Evolutionary conservation across 441 rosid genomes (phyloP), one percentile per base, ranked within the genome.

Genomic region (Cnidoscolus chayamansa): DNA sequence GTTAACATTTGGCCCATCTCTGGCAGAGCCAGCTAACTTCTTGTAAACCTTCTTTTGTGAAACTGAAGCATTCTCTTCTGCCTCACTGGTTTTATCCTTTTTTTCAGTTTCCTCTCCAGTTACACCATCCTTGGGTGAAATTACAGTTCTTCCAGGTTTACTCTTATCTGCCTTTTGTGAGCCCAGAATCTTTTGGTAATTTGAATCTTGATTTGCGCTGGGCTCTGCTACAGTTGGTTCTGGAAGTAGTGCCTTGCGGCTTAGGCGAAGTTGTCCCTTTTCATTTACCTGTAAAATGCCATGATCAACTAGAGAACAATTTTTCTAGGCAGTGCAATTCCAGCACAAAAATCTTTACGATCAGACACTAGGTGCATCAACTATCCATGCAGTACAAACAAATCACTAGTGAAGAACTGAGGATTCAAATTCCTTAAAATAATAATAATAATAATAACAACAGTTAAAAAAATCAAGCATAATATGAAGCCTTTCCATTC

Each of bases 221-320:
- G 80, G 62, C 68, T 89, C 78, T 70, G 81, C 90, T 15, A 67
- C 64, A 66, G 86, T 81, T 58, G 85, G 59, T 56, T 89, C 96
- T 62, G 97, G 96, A 79, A 90, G 94, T 75, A 96, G 85, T 32
- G 97, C 97, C 63, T 82, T 78, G 55, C 90, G 97, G 79, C 99
- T 96, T 58, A 93, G 94, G 63, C 97, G 92, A 77, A 96, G 97
- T 80, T 96, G 99, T 56, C 99, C 99, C 81, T 93, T 96, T 64
- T 85, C 94, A 72, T 93, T 93, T 74, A 96, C 87, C 99, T 95
- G 86, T 51, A 77, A 62, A 1, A 55, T 1, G 37, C 10, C 1
- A 60, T 53, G 47, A 48, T 53, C 48, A 25, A 70, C 57, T 31
- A 20, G 50, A 68, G 70, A 70, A 20, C 30, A 61, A 43, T 25